phyloP scores from a whole-genome alignment of 495 filamentous ascomycete genomes.

The Penicillium steckii region DNA sequence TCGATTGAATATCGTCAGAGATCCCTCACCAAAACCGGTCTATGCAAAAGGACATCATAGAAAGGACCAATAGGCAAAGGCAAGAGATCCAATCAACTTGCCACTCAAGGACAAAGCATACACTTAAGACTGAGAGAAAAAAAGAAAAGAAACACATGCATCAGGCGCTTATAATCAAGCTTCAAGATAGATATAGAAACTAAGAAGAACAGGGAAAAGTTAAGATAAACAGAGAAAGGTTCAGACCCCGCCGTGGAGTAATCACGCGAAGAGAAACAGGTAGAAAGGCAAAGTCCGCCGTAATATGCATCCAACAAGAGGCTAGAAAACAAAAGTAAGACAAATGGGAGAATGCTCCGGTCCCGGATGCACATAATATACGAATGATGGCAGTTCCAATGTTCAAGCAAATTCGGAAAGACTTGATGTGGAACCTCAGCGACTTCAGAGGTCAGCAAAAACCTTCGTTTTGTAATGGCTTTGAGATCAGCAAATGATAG shows the following conservation, averaged over 20 bases:
- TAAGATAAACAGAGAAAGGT: background rate
- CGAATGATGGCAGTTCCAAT: background rate
- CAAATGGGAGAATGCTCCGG: constrained; percentile 2
- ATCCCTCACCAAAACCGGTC: background rate
- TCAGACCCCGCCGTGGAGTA: background rate
- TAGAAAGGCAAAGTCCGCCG: constrained; percentile 18
- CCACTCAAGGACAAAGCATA: constrained; percentile 9
- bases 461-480: constrained; percentile 10
- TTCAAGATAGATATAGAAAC: background rate
- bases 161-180: constrained; percentile 12
- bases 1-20: background rate
- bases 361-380: constrained; percentile 8
- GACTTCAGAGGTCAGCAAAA: constrained; percentile 7
- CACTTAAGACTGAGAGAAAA: no score
- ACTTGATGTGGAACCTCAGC: background rate
- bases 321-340: constrained; percentile 6
- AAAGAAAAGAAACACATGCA: constrained; percentile 20
- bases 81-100: constrained; percentile 3
- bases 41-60: background rate
- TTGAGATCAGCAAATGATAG: background rate
- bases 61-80: background rate
- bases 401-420: background rate
- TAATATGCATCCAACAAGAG: constrained; percentile 21
- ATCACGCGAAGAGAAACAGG: constrained; percentile 7
- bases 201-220: constrained; percentile 16